These are phyloP conservation scores for Mediolabrus comicus DNA, from an alignment of 108 stramenopile species.

Conservation along the genomic window DNA sequence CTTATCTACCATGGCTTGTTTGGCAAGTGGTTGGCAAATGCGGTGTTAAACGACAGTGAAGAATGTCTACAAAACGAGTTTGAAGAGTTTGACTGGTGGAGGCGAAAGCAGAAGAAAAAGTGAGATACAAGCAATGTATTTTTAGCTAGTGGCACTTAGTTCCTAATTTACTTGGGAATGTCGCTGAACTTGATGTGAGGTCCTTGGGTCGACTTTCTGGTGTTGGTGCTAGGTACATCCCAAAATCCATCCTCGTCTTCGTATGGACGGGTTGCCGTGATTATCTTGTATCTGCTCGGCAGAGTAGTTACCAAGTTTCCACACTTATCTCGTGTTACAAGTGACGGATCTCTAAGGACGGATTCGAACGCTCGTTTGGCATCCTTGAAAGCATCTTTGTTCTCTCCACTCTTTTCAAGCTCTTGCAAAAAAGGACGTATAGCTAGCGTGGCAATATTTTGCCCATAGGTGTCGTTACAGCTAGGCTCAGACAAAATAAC, in stretches of 20 bases:
- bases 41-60: conserved; percentile 47
- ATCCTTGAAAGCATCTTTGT: conserved; percentile 13
- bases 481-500: conserved; percentile 25
- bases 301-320: conserved; percentile 31
- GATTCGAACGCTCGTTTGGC: conserved; percentile 26
- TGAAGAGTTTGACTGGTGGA: conserved; percentile 54
- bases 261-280: conserved; percentile 22
- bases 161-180: conserved; percentile 19
- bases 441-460: conserved; percentile 29
- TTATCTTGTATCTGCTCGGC: conserved; percentile 36
- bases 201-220: neutral
- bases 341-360: conserved; percentile 23
- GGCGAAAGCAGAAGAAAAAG: conserved; percentile 3
- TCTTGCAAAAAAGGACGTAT: conserved; percentile 31
- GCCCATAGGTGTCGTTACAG: conserved; percentile 13
- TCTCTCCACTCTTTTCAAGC: conserved; percentile 36
- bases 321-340: conserved; percentile 29
- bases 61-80: conserved; percentile 19
- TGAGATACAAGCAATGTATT: neutral
- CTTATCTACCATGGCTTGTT: conserved; percentile 81
- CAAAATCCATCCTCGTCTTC: conserved; percentile 25
- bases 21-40: conserved; percentile 57
- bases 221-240: neutral
- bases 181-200: conserved; percentile 24
- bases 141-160: neutral